Conservation (phyloP, 208 protist species). For the Leishmania guyanensis region DNA sequence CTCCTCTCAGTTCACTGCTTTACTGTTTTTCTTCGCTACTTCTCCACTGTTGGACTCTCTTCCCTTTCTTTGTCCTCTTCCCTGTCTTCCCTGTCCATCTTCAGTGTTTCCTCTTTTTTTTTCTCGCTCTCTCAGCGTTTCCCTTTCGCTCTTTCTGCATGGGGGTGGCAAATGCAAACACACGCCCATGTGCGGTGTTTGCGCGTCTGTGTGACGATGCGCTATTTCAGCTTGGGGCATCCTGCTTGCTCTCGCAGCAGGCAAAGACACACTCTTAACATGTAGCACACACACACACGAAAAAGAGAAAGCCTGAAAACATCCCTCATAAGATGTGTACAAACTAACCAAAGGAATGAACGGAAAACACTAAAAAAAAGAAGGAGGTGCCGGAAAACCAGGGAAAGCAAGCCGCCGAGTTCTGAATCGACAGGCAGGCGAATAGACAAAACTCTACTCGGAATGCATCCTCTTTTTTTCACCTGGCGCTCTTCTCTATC, state of each 20-base stretch:
- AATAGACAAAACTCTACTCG: not conserved
- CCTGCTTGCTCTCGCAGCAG: not conserved
- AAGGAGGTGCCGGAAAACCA: not conserved
- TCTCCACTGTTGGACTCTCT: not conserved
- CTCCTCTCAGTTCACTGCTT: conserved; percentile 1
- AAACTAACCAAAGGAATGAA: not conserved
- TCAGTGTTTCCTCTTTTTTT: not conserved
- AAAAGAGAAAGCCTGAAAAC: not conserved
- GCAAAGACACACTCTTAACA: not conserved
- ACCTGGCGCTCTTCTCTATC: not conserved
- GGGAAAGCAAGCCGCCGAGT: too few relatives aligned
- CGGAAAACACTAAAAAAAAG: not conserved
- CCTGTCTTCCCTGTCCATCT: not conserved
- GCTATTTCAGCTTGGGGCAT: not conserved
- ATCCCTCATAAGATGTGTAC: not conserved
- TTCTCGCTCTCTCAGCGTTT: not conserved
- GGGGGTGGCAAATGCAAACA: not conserved
- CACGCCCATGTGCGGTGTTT: not conserved
- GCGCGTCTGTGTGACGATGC: too few relatives aligned
- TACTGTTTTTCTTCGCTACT: not conserved
- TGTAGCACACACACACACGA: not conserved
- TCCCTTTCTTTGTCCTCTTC: not conserved
- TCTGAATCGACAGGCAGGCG: too few relatives aligned
- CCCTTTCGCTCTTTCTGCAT: not conserved
- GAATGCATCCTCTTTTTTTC: not conserved